phyloP scores from a whole-genome alignment of 768 basidiomycete genomes.

The Phaffia tasmanica region DNA sequence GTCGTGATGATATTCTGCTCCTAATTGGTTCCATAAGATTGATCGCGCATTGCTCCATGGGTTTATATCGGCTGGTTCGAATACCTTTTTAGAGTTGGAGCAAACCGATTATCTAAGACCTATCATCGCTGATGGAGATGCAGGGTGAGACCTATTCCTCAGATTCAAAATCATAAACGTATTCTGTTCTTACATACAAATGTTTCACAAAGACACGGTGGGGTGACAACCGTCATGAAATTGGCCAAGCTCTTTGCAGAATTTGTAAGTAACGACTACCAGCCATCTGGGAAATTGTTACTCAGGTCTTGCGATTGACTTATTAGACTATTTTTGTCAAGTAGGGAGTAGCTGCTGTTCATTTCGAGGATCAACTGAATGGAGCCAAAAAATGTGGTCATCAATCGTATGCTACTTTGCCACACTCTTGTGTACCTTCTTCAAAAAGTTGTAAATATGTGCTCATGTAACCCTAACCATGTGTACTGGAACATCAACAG shows the following conservation, averaged over 20 bases:
- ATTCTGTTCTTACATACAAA: slow-evolving; percentile 1
- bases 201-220: slow-evolving; percentile 58
- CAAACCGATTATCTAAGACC: slow-evolving; percentile 81
- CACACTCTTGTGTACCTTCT: background rate
- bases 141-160: slow-evolving; percentile 51
- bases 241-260: slow-evolving; percentile 90
- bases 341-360: slow-evolving; percentile 76
- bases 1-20: background rate
- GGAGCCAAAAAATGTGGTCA: slow-evolving; percentile 64
- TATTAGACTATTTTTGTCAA: background rate
- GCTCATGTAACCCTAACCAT: no score
- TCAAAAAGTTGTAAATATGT: background rate
- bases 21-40: background rate
- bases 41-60: background rate
- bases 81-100: slow-evolving; percentile 41
- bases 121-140: slow-evolving; percentile 89
- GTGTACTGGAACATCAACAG: slow-evolving; percentile 48
- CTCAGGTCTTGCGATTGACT: background rate
- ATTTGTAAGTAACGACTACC: slow-evolving; percentile 44
- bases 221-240: slow-evolving; percentile 88
- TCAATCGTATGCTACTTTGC: slow-evolving; percentile 7
- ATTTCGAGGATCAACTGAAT: slow-evolving; percentile 86
- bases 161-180: background rate
- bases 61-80: no score
- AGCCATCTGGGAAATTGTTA: slow-evolving; percentile 10